phyloP scores from a whole-genome alignment of 495 filamentous ascomycete species.

The Neurospora africana region DNA sequence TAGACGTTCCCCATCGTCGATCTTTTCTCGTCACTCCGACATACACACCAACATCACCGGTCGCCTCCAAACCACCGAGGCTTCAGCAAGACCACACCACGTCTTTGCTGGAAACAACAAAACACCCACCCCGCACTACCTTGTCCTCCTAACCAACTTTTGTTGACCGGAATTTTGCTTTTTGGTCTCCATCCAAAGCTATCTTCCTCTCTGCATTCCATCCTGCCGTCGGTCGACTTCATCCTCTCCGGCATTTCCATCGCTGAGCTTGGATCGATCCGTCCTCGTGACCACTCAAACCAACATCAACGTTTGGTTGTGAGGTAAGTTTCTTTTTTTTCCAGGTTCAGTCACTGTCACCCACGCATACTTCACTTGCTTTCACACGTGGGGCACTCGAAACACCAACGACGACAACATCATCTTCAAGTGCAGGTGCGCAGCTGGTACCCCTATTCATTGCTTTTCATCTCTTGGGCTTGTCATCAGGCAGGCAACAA shows the following conservation, averaged over 20 bases:
- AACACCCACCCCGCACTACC: background rate
- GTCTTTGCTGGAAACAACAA: background rate
- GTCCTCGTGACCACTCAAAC: background rate
- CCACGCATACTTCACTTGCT: background rate
- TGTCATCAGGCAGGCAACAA: background rate
- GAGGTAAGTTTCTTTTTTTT: background rate
- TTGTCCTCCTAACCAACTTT: constrained; percentile 1
- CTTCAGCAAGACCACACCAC: background rate
- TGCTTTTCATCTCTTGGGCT: background rate
- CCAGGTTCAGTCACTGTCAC: background rate
- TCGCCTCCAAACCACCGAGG: background rate
- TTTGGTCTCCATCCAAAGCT: constrained; percentile 4
- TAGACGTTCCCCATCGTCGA: constrained; percentile 10
- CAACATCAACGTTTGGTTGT: background rate
- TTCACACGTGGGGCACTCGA: background rate
- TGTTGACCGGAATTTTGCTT: constrained; percentile 6
- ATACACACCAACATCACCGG: background rate
- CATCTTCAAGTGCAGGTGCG: background rate
- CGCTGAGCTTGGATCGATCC: background rate
- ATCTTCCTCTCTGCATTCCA: background rate
- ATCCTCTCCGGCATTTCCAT: background rate
- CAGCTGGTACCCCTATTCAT: background rate
- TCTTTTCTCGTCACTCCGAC: background rate
- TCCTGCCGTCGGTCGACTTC: background rate
- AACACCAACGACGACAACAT: background rate